Percentiles rank a stretch among this genome's conserved stretches.
Evolutionary conservation across 345 rosid genomes (phyloP).

Genomic region (Gossypium australe): DNA sequence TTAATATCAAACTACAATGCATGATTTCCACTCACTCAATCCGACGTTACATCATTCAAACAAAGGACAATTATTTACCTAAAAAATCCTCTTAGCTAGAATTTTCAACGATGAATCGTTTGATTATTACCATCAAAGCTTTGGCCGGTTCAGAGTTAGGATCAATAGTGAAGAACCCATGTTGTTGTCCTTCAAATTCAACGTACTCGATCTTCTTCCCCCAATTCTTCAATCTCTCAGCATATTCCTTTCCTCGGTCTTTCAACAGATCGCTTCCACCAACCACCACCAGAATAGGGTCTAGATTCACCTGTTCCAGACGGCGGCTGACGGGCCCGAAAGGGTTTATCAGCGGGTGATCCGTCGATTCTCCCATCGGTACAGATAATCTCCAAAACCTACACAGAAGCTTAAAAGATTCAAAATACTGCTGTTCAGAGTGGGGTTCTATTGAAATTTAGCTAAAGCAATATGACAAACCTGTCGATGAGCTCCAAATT

Average conservation of each 20-base stretch:
- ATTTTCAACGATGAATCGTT: constrained; percentile 30
- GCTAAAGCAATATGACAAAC: constrained; percentile 11
- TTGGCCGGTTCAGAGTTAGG: constrained; percentile 38
- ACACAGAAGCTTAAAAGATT: background rate
- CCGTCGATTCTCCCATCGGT: constrained; percentile 46
- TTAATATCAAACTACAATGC: too few relatives aligned
- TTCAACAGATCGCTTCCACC: constrained; percentile 52
- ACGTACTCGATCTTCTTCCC: constrained; percentile 47
- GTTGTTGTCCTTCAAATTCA: constrained; percentile 48
- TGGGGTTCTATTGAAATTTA: too few relatives aligned
- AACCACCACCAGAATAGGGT: constrained; percentile 43
- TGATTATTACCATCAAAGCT: constrained; percentile 36
- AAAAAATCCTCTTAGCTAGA: constrained; percentile 4
- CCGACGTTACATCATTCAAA: background rate
- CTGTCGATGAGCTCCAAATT: constrained; percentile 59
- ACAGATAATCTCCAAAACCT: constrained; percentile 61
- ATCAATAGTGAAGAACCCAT: constrained; percentile 54
- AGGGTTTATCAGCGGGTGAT: constrained; percentile 57
- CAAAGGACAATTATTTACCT: background rate
- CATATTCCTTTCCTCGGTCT: constrained; percentile 45
- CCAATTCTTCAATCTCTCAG: constrained; percentile 26
- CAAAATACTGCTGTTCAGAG: too few relatives aligned
- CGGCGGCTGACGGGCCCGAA: constrained; percentile 39
- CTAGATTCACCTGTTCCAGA: constrained; percentile 30
- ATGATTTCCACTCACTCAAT: too few relatives aligned